phyloP scores from a whole-genome alignment of 1,284 basidiomycete species.

The Ceratobasidium sp. region DNA sequence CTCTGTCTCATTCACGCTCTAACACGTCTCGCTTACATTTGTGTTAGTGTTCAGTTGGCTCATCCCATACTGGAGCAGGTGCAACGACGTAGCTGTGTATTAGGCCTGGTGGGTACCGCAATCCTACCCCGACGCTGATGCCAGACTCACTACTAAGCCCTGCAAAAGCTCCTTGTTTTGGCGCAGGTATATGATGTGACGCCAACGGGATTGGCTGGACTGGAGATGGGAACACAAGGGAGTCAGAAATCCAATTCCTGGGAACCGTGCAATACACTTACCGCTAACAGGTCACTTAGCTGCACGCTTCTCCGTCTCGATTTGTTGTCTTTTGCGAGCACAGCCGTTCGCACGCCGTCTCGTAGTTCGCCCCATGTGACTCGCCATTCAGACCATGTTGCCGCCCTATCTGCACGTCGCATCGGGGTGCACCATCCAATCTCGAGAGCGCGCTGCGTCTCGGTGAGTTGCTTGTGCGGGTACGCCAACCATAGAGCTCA shows the following conservation, averaged over 20 bases:
- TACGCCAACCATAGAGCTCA: conserved; percentile 78
- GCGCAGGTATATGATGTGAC: background rate
- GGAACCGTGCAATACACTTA: background rate
- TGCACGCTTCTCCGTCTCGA: conserved; percentile 82
- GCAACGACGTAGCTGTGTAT: conserved; percentile 39
- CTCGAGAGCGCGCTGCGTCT: conserved; percentile 76
- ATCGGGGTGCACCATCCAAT: conserved; percentile 68
- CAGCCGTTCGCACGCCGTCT: conserved; percentile 84
- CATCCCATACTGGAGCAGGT: conserved; percentile 35
- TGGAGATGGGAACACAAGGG: too few species aligned
- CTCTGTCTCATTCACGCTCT: background rate
- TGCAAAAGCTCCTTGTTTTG: background rate
- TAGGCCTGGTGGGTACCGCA: conserved; percentile 33
- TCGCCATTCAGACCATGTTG: conserved; percentile 83
- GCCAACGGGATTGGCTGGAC: conserved; percentile 25
- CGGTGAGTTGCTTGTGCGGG: conserved; percentile 80
- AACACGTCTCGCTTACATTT: background rate
- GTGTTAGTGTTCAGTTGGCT: conserved; percentile 8
- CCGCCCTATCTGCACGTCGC: conserved; percentile 71
- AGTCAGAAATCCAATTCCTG: background rate
- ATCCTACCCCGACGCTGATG: background rate
- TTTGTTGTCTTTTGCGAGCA: conserved; percentile 80
- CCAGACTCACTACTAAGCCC: background rate
- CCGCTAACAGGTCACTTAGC: conserved; percentile 27
- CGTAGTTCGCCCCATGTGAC: conserved; percentile 81